Evolutionary conservation across 2,329 filamentous ascomycete species (phyloP), one percentile per base, ranked within the genome.

Genomic region (Penicillium rolfsii): DNA sequence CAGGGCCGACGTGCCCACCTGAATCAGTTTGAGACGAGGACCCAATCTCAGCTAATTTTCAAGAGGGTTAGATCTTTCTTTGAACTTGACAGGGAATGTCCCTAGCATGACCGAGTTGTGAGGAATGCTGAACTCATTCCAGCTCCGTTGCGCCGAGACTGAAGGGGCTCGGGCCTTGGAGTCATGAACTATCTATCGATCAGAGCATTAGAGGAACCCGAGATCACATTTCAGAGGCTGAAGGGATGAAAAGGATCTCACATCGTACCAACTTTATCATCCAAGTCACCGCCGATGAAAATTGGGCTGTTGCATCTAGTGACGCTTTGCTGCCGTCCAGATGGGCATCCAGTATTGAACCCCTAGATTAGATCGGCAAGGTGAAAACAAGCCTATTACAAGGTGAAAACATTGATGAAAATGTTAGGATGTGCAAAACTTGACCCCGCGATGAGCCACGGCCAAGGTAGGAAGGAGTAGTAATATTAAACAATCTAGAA

Each of bases 401-500:
- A 38, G 8, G 5, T 8, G 33, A 36, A 30, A 6, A 28, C 33
- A 19, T 5, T 14, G 41, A 11, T 19, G 5, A 19, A 35, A 50
- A n/a, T 41, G 58, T 57, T 38, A 4, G 22, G 1, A 43, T 59
- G 57, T 59, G 41, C 16, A 48, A 46, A 8, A 62, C 16, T 57
- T 48, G 49, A 36, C 53, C 43, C 55, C 57, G 41, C 57, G 40
- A 54, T 56, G 52, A 48, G 46, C 50, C 41, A 55, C 53, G 53
- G 58, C n/a, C 35, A 60, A 28, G 36, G 35, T 55, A 59, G 61
- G 36, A 56, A 68, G 61, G 36, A 56, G 67, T 62, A 69, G 49
- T 69, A 68, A 52, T 69, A 70, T 70, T 70, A 70, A 69, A 70
- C 65, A 69, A 58, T 62, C 55, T 70, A 70, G 43, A 61, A 43